Evolutionary conservation across 2,329 filamentous ascomycete genomes (phyloP), one percentile per base, ranked within the genome.

Genomic region (Blastomyces emzantsi): DNA sequence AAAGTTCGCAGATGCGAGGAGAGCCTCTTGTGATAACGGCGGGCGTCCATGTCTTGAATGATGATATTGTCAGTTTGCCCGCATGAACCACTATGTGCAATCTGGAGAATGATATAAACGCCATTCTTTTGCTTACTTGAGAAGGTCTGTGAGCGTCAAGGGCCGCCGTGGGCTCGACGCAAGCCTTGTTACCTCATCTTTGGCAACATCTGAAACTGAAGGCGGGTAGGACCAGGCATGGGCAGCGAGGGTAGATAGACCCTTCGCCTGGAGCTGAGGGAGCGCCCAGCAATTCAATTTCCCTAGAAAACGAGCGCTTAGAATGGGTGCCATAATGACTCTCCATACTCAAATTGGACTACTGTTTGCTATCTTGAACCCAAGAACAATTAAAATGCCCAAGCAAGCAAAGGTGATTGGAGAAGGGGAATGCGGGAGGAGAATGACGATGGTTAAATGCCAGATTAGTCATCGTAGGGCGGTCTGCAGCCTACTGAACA

Each of bases 1-100:
- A 79, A 97, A 97, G 79, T 97, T 96, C 66, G 94, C 94, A 1
- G 92, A 97, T 47, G 88, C 86, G 70, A 96, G 86, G 63, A 99
- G 85, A 28, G 90, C 89, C 49, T 87, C 82, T 63, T 88, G 85
- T 2, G 90, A 90, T 61, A 97, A 84, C 0, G 94, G 92, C 41
- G 93, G 93, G 7, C 90, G 87, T 65, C 94, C 94, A 77, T 87
- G 84, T 74, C 84, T 86, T 47, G n/a, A 19, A 13, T 25, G 41
- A 17, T 43, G 41, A 17, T 19, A 45, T 61, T 15, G 61, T 69
- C 62, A 64, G 63, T 68, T 62, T 5, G 61, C 25, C 25, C 30
- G 22, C 41, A 1, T 45, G 36, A 43, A 61, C 25, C n/a, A 41
- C 39, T 6, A 39, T n/a, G 30, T 22, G 19, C 2, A 33, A 57